Evolutionary conservation across 2,329 filamentous ascomycete genomes (phyloP).

Genomic region (Phialophora expanda): DNA sequence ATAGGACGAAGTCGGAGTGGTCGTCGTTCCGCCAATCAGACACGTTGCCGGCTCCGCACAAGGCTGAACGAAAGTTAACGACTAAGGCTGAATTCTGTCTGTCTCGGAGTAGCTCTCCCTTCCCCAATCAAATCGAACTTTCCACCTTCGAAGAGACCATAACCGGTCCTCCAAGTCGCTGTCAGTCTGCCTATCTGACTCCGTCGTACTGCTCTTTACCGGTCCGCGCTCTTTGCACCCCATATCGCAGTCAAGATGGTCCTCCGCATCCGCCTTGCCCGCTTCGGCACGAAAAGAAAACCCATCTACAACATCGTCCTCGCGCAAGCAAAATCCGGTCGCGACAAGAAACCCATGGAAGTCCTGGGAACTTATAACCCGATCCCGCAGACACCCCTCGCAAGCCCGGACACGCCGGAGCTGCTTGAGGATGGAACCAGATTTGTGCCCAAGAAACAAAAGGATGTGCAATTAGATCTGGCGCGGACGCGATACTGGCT

Average conservation of each 20-base stretch:
- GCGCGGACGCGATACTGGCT: constrained; percentile 91
- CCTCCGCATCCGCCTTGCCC: constrained; percentile 88
- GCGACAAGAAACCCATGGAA: constrained; percentile 87
- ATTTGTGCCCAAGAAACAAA: constrained; percentile 71
- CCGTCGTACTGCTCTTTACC: neutral
- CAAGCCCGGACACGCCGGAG: constrained; percentile 31
- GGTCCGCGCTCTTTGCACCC: neutral
- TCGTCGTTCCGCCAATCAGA: constrained; percentile 32
- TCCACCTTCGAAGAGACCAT: neutral
- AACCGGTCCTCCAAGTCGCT: neutral
- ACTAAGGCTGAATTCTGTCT: neutral
- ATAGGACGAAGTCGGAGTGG: constrained; percentile 8
- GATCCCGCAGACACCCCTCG: constrained; percentile 58
- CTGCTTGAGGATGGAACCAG: constrained; percentile 48
- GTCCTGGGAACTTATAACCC: constrained; percentile 76
- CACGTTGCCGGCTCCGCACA: constrained; percentile 10
- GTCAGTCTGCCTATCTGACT: neutral
- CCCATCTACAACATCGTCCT: constrained; percentile 99
- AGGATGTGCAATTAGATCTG: constrained; percentile 87
- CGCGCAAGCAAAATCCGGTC: constrained; percentile 88
- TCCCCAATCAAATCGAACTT: neutral
- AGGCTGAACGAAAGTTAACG: constrained; percentile 10
- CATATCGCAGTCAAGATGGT: constrained; percentile 67
- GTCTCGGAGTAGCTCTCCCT: neutral
- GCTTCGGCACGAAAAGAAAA: constrained; percentile 85